Evolutionary conservation across 1,139 yeast genomes (phyloP).

Genomic region (Scheffersomyces titani): DNA sequence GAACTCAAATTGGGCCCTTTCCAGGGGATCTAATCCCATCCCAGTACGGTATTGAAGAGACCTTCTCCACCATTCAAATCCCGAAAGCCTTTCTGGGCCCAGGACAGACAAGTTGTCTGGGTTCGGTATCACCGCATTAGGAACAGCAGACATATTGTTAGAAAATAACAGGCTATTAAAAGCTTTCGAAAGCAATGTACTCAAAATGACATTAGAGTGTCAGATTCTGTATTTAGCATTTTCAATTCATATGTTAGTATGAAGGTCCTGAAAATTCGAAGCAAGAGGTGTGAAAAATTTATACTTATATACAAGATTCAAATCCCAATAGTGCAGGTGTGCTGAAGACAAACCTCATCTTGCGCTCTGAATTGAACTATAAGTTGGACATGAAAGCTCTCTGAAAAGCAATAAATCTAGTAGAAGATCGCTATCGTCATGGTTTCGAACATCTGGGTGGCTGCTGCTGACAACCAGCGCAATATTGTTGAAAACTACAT

Average conservation of each 20-base stretch:
- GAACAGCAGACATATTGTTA: background rate
- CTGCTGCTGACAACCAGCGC: slow-evolving; percentile 83
- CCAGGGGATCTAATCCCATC: slow-evolving; percentile 57
- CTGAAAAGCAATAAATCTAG: background rate
- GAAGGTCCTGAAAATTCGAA: background rate
- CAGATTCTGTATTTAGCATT: background rate
- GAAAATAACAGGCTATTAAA: background rate
- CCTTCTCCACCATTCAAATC: slow-evolving; percentile 84
- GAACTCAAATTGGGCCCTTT: slow-evolving; percentile 56
- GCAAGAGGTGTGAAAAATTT: background rate
- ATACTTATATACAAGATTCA: background rate
- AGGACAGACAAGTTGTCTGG: slow-evolving; percentile 6
- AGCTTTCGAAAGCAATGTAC: too few relatives aligned
- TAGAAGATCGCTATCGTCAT: slow-evolving; percentile 15
- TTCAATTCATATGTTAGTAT: background rate
- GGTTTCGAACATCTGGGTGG: slow-evolving; percentile 84
- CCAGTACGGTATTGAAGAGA: slow-evolving; percentile 75
- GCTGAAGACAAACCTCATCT: background rate
- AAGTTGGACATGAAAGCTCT: background rate
- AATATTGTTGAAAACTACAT: slow-evolving; percentile 59
- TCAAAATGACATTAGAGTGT: background rate
- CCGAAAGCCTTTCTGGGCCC: slow-evolving; percentile 25
- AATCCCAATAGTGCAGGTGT: background rate
- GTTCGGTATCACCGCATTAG: background rate
- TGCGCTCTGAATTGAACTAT: background rate